Evolutionary conservation across 352 stramenopile species (phyloP), one percentile per base, ranked within the genome.

Genomic region (Globisporangium solare): DNA sequence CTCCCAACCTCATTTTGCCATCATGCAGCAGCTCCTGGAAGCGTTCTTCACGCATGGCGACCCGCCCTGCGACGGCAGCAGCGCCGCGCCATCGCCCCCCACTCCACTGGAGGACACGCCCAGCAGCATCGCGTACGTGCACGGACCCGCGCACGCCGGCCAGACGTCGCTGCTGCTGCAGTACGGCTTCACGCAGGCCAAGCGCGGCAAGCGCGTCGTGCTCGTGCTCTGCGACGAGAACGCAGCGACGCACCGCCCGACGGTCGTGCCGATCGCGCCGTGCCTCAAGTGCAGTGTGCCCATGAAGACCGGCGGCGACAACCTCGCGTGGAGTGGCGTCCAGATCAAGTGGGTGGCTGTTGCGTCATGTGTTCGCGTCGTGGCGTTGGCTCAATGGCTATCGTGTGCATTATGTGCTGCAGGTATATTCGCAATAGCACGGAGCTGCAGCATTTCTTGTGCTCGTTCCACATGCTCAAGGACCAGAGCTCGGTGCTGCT

Each of bases 101-200:
- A 40, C 24, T n/a, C 13, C 15, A 54, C 18, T 8, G 8, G 18
- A 13, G 32, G 35, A 32, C 52, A 41, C 1, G 15, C 61, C 15
- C 42, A 12, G 22, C 41, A 61, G 66, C 17, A 56, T 86, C 20
- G 43, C 82, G 54, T 83, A 73, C 43, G 47, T 89, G 5, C 74
- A 82, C 31, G 74, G 74, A 0, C 70, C 74, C 2, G n/a, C 46
- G 2, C 56, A 66, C 22, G 63, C 69, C 0, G 76, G 76, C 0
- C 67, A 83, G 64, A 88, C 76, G 52, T 86, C 79, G 55, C 47
- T 89, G 54, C 60, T 89, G 51, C 63, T 89, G 32, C 76, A 88
- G 43, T 80, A 79, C 51, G 79, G 71, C 35, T 89, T 88, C 54
- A 73, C 79, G 18, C 71, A 81, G 17, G 76, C 68, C 11, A 70